Base-by-base conservation (phyloP, 768 basidiomycete species). In the Auricularia heimuer region DNA sequence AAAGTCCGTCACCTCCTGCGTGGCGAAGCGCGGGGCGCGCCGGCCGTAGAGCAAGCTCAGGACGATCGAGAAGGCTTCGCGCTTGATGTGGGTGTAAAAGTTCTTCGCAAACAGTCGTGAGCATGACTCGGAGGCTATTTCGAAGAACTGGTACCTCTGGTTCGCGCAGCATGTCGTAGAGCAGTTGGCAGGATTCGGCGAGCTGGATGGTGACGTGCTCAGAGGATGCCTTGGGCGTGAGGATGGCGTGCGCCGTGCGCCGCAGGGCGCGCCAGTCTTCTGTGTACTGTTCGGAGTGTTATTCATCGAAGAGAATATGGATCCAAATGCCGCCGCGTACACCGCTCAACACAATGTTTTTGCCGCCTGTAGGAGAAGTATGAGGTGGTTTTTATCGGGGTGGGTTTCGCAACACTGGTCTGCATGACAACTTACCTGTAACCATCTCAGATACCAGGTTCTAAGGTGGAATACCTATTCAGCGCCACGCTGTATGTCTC, bases 41-140 rank as follows among this genome's bases (percentile, higher is more conserved):
- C 69, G 72, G 35, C 75, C 75, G 64, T 70, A 77, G 1, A 77
- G 62, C 2, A 77, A 68, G 10, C 71, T 72, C 29, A 74, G 56
- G 29, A 75, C 71, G 54, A 74, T 68, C 21, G 77, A 77, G 8
- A 68, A 71, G 0, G 75, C 69, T 62, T 66, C 73, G 1, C 76
- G 73, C 14, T 67, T 65, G 33, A 77, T 68, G 63, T 74, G 72
- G 16, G 65, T 66, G 63, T 71, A 73, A 66, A 75, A 76, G 3
- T 68, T 64, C 75, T 77, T 58, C 2, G 47, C 21, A 61, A 33
- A 36, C 29, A 29, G 11, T 10, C 29, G 2, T 45, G 11, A 45
- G 44, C 11, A 10, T 29, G 29, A 58, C 21, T 10, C 11, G 10
- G 56, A 29, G 51, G 63, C 6, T 34, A 14, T 35, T 4, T 8